phyloP scores from a whole-genome alignment of 2,329 filamentous ascomycete species.

The Penicillium sp. region DNA sequence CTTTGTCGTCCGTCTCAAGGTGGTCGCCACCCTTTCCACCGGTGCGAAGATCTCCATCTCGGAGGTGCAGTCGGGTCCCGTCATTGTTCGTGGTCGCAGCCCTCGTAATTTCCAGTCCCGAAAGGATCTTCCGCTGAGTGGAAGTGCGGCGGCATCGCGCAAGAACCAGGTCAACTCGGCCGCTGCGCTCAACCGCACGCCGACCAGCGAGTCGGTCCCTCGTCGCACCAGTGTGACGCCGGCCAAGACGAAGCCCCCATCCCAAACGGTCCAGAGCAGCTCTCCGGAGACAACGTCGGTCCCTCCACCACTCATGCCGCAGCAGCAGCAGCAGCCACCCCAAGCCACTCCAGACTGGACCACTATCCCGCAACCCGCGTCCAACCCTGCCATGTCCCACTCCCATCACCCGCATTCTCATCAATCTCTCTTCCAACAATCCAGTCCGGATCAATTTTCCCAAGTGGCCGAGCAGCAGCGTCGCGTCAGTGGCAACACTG shows the following conservation, averaged over 20 bases:
- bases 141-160: slow-evolving; percentile 69
- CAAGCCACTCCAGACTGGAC: slow-evolving; percentile 35
- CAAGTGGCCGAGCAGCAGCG: slow-evolving; percentile 38
- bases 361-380: slow-evolving; percentile 27
- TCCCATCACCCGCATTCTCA: slow-evolving; percentile 14
- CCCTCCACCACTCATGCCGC: slow-evolving; percentile 24
- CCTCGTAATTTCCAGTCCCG: slow-evolving; percentile 91
- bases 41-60: slow-evolving; percentile 75
- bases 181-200: slow-evolving; percentile 28
- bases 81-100: slow-evolving; percentile 88
- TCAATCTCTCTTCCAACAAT: slow-evolving; percentile 45
- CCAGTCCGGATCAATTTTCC: slow-evolving; percentile 48
- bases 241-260: slow-evolving; percentile 25
- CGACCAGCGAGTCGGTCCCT: slow-evolving; percentile 28
- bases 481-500: slow-evolving; percentile 22
- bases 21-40: slow-evolving; percentile 74
- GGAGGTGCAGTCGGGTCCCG: slow-evolving; percentile 79
- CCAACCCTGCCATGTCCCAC: slow-evolving; percentile 20
- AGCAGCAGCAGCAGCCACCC: slow-evolving; percentile 21
- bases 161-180: slow-evolving; percentile 51
- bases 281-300: slow-evolving; percentile 32
- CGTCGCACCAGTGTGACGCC: slow-evolving; percentile 24
- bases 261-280: slow-evolving; percentile 28
- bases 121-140: slow-evolving; percentile 83
- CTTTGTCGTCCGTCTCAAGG: slow-evolving; percentile 82